Percentiles rank a stretch among this genome's conserved stretches.
These are phyloP conservation scores for Hypomontagnella submonticulosa DNA, from an alignment of 495 filamentous ascomycete species.

Conservation along the genomic window DNA sequence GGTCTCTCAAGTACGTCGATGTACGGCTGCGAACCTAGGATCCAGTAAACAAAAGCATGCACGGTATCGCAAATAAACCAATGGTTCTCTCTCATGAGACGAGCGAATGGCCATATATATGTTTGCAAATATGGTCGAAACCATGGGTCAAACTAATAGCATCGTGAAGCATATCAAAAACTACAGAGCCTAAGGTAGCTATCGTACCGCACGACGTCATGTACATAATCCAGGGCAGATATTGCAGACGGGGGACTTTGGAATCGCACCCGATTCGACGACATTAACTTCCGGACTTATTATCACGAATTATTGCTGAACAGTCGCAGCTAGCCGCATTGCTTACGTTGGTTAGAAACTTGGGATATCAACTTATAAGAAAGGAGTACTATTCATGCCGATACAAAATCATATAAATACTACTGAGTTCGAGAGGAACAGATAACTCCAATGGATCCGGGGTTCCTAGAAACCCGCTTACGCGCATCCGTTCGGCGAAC, in stretches of 20 bases:
- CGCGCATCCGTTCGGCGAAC: not conserved
- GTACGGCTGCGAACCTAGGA: not conserved
- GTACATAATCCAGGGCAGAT: conserved; percentile 26
- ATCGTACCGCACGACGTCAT: conserved; percentile 23
- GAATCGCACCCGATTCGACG: conserved; percentile 35
- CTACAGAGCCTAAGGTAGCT: too few species aligned
- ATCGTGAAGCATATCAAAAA: conserved; percentile 5
- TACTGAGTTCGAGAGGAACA: not conserved
- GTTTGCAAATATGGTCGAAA: not conserved
- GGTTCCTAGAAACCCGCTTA: conserved; percentile 4
- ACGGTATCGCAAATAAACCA: not conserved
- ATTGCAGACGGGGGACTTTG: conserved; percentile 21
- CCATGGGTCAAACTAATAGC: conserved; percentile 10
- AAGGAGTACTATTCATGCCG: not conserved
- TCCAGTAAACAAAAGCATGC: conserved; percentile 1
- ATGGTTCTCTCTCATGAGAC: not conserved
- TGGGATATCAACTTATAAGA: not conserved
- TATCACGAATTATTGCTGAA: conserved; percentile 17
- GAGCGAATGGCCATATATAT: not conserved
- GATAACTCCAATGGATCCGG: not conserved
- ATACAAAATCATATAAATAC: not conserved
- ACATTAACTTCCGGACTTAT: conserved; percentile 11
- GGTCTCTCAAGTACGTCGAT: too few species aligned
- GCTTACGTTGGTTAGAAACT: conserved; percentile 6
- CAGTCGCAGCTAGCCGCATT: conserved; percentile 10